Base-by-base conservation (phyloP, 306 rosid genomes). In the Cicer pinnatifidum region DNA sequence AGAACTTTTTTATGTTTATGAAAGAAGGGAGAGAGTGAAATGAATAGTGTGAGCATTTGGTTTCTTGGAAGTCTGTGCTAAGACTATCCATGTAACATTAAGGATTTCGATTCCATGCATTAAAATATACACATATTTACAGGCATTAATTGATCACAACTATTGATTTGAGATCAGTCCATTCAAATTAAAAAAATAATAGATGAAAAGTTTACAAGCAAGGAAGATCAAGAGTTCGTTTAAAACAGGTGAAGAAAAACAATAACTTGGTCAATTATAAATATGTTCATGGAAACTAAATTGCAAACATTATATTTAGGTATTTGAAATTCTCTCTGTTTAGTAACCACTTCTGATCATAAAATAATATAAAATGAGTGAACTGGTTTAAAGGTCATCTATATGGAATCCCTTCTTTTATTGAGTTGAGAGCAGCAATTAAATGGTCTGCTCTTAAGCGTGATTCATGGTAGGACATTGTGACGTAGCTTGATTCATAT, bases 201-300 rank as follows among this genome's bases (percentile, higher is more conserved):
- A 33, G 20, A 39, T 52, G 67, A 76, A 20, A 66, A 63, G 52
- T 52, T 76, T 76, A 41, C 80, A 66, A 23, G 37, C 56, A 65
- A 23, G 40, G 46, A 33, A 57, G 75, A 46, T 46, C 62, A 58
- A n/a, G 54, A 47, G 69, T 46, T 19, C 44, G 11, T 50, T 39
- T 46, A 45, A 17, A 68, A 37, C 17, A 16, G 35, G 58, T 28
- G 48, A 43, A 28, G 71, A 70, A 41, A 61, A 69, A 37, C 46
- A 11, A 8, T 4, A 53, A 12, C 56, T 52, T 40, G 46, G 59
- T 58, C 10, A 23, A 48, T 38, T 37, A 51, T 69, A 59, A 35
- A 40, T 11, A 38, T 19, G 11, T 58, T 77, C 33, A 23, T 39
- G 28, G 37, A 72, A 61, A 15, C 23, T n/a, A 15, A 43, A 57